These are phyloP conservation scores for Claviceps paspali DNA, from an alignment of 2,329 filamentous ascomycete genomes.

Conservation along the genomic window DNA sequence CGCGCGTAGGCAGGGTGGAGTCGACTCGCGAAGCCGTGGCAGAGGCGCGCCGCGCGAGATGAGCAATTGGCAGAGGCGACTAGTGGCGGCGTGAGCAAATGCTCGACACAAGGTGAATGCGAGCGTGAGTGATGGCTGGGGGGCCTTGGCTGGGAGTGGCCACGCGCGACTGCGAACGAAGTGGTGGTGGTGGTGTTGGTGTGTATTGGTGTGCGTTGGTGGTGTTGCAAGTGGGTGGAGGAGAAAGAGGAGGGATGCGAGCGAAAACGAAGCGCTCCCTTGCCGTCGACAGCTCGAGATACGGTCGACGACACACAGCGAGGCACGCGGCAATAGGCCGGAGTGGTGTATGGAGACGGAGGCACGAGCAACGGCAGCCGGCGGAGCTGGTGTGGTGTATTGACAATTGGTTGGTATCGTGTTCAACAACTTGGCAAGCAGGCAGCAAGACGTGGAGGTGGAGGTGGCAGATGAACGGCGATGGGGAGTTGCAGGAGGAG, in stretches of 20 bases:
- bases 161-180: conserved; percentile 6
- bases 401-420: not conserved
- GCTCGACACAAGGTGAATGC: conserved; percentile 2
- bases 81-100: not conserved
- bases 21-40: conserved; percentile 1
- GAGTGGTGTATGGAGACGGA: conserved; percentile 2
- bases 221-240: conserved; percentile 9
- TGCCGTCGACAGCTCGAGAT: conserved; percentile 3
- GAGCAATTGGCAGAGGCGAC: not conserved
- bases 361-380: not conserved
- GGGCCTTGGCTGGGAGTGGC: conserved; percentile 9
- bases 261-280: conserved; percentile 8
- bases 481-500: conserved; percentile 5
- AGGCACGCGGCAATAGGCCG: conserved; percentile 7
- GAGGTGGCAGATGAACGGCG: conserved; percentile 2
- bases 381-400: not conserved
- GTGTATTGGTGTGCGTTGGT: conserved; percentile 4
- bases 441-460: conserved; percentile 1
- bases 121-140: conserved; percentile 3
- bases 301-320: conserved; percentile 1
- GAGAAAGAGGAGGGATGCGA: conserved; percentile 9
- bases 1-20: conserved; percentile 5
- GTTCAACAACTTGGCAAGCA: conserved; percentile 2
- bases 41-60: conserved; percentile 2
- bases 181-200: conserved; percentile 6